Percentiles rank a stretch among this genome's conserved stretches.
These are phyloP conservation scores for Salix dunnii DNA, from an alignment of 345 rosid genomes.

Conservation along the genomic window DNA sequence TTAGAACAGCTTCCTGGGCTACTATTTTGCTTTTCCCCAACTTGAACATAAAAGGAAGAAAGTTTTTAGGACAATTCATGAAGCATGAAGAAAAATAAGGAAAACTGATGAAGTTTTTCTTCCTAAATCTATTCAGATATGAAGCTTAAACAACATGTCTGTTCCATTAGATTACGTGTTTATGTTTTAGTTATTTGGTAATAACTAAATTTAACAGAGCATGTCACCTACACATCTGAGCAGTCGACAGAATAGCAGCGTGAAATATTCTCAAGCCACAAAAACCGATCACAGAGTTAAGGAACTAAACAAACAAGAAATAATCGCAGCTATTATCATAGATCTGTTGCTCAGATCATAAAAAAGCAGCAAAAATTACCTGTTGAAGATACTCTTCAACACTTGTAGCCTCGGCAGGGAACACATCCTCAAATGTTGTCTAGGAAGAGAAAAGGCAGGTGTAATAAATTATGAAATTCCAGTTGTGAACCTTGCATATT, in stretches of 20 bases:
- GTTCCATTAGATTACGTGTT: neutral
- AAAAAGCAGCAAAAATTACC: constrained; percentile 40
- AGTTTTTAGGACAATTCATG: neutral
- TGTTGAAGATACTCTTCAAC: constrained; percentile 96
- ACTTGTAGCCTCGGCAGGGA: constrained; percentile 92
- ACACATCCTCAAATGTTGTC: constrained; percentile 97
- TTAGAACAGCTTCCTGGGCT: neutral
- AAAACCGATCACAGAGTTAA: neutral
- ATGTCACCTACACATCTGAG: neutral
- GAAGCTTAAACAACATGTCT: neutral
- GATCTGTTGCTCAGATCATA: neutral
- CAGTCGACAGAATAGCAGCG: neutral
- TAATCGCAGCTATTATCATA: neutral
- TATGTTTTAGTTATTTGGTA: neutral
- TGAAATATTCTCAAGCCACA: neutral
- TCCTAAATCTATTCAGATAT: neutral
- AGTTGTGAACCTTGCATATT: neutral
- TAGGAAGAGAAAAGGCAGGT: constrained; percentile 24
- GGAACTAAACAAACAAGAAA: neutral
- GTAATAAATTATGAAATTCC: neutral
- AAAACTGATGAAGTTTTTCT: neutral
- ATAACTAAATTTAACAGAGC: neutral
- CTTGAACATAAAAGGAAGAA: neutral
- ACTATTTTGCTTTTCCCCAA: neutral
- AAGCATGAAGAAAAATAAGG: neutral